Evolutionary conservation across 768 basidiomycete genomes (phyloP).

Genomic region (Chalciporus sphaerocephalus): DNA sequence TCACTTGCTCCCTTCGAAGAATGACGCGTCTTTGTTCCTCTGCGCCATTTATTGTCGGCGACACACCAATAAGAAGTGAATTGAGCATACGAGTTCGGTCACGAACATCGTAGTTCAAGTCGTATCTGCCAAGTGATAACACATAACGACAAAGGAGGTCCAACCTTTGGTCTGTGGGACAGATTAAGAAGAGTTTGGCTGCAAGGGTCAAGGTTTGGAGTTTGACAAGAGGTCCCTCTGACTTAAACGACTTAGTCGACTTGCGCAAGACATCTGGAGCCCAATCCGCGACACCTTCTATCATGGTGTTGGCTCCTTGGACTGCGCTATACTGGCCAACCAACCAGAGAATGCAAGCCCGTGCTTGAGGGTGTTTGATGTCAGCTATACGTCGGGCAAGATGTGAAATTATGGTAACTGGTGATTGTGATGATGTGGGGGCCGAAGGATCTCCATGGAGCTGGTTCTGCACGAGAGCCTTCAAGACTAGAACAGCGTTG

Average conservation of each 20-base stretch:
- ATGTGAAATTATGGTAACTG: conserved; percentile 68
- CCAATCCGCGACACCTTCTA: conserved; percentile 68
- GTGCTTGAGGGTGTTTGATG: conserved; percentile 73
- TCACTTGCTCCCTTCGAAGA: conserved; percentile 77
- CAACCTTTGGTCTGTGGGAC: conserved; percentile 48
- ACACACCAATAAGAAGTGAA: conserved; percentile 60
- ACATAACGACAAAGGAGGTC: conserved; percentile 64
- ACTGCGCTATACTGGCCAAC: conserved; percentile 80
- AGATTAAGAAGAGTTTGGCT: conserved; percentile 74
- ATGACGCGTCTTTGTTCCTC: conserved; percentile 68
- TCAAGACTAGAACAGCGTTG: conserved; percentile 80
- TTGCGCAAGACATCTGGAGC: conserved; percentile 88
- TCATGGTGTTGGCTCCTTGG: conserved; percentile 30
- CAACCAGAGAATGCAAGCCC: conserved; percentile 89
- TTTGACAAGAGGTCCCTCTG: conserved; percentile 71
- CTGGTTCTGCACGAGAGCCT: conserved; percentile 74
- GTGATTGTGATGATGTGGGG: conserved; percentile 31
- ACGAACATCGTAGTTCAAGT: conserved; percentile 82
- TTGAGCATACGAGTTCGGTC: conserved; percentile 82
- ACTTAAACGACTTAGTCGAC: conserved; percentile 62
- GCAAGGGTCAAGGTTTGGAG: conserved; percentile 83
- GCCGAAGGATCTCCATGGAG: conserved; percentile 36
- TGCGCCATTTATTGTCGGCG: conserved; percentile 33
- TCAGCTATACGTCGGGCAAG: conserved; percentile 76
- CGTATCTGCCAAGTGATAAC: conserved; percentile 82